These are phyloP conservation scores for Pseudonitzschia multiseries DNA, from an alignment of 108 stramenopile species.

Conservation along the genomic window DNA sequence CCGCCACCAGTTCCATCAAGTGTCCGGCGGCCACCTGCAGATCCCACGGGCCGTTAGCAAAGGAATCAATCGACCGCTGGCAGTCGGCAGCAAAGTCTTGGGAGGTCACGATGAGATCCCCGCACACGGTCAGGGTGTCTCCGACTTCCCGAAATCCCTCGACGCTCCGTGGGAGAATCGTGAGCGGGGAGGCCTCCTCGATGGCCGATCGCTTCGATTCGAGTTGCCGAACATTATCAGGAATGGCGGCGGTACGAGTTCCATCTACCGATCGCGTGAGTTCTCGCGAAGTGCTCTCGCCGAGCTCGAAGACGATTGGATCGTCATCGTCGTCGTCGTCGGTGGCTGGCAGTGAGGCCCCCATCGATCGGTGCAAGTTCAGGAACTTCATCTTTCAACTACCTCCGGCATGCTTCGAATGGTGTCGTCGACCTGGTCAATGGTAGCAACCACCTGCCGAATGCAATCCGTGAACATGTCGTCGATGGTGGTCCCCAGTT, in stretches of 20 bases:
- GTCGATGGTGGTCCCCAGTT: neutral
- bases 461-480: neutral
- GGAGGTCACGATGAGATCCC: neutral
- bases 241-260: neutral
- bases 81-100: neutral
- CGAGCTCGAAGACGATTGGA: neutral
- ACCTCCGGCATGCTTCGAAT: constrained; percentile 1
- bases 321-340: constrained; percentile 2
- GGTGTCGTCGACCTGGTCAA: neutral
- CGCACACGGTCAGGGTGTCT: neutral
- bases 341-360: too few relatives aligned
- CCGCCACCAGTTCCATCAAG: neutral
- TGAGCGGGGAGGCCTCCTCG: neutral
- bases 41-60: neutral
- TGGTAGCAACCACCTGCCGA: neutral
- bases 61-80: neutral
- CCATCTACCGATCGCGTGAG: too few relatives aligned
- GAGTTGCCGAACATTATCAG: neutral
- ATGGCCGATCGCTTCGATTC: neutral
- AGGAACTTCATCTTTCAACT: neutral
- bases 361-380: neutral
- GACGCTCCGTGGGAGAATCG: neutral
- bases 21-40: neutral
- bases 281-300: too few relatives aligned
- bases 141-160: neutral